These are phyloP conservation scores for Stropharia rugosoannulata DNA, from an alignment of 768 basidiomycete genomes.

Conservation along the genomic window DNA sequence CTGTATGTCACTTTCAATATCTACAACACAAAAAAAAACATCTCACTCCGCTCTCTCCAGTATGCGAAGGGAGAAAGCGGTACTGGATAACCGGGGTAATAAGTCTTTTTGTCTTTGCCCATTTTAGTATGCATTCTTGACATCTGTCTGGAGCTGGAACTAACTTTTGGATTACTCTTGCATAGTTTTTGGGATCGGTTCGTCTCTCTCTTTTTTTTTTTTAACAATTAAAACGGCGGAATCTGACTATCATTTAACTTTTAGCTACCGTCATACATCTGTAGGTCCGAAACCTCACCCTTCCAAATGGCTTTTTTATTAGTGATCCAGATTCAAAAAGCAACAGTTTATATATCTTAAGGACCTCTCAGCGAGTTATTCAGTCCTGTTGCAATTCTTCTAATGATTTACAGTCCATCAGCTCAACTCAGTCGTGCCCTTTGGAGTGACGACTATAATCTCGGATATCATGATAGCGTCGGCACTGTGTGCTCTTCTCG, in stretches of 20 bases:
- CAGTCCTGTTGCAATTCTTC: not conserved
- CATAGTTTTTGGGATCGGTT: slow-evolving; percentile 41
- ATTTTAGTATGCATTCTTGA: slow-evolving; percentile 33
- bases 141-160: not conserved
- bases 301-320: not conserved
- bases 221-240: not conserved
- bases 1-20: slow-evolving; percentile 24
- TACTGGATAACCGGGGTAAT: slow-evolving; percentile 38
- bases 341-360: slow-evolving; percentile 33
- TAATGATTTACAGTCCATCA: slow-evolving; percentile 7
- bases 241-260: not conserved
- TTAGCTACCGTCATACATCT: slow-evolving; percentile 37
- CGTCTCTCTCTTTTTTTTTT: not conserved
- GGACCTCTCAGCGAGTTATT: slow-evolving; percentile 30
- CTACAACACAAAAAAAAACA: too few species aligned
- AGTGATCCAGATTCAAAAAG: slow-evolving; percentile 32
- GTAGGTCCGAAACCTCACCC: slow-evolving; percentile 19
- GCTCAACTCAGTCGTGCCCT: slow-evolving; percentile 40
- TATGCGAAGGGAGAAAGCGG: slow-evolving; percentile 29
- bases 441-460: slow-evolving; percentile 41
- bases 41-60: slow-evolving; percentile 18
- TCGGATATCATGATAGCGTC: slow-evolving; percentile 47
- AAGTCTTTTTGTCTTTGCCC: slow-evolving; percentile 34
- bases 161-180: not conserved
- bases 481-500: slow-evolving; percentile 40